These are phyloP conservation scores for Saturnispora sekii DNA, from an alignment of 805 yeast genomes.

Conservation along the genomic window DNA sequence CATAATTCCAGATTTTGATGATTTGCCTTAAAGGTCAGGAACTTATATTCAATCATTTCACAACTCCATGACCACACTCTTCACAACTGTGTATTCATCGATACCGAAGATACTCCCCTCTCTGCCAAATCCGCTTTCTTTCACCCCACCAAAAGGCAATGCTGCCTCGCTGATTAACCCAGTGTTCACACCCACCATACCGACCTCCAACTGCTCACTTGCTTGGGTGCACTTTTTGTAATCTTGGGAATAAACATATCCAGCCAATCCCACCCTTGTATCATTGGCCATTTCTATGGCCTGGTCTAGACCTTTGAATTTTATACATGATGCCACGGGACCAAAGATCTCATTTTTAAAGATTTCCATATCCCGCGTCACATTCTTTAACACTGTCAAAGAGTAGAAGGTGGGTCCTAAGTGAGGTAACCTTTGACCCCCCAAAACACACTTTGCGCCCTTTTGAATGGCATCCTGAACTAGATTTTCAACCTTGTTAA, in stretches of 20 bases:
- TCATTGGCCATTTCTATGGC: slow-evolving; percentile 54
- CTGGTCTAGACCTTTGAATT: slow-evolving; percentile 55
- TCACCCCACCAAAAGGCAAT: slow-evolving; percentile 71
- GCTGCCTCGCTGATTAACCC: slow-evolving; percentile 62
- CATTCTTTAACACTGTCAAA: slow-evolving; percentile 53
- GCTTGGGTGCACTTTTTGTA: slow-evolving; percentile 45
- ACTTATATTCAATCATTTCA: neutral
- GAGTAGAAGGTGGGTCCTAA: slow-evolving; percentile 59
- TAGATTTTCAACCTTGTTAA: slow-evolving; percentile 47
- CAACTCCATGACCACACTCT: slow-evolving; percentile 44
- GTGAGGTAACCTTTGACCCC: slow-evolving; percentile 48
- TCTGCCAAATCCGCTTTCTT: slow-evolving; percentile 71
- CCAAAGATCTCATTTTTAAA: slow-evolving; percentile 67
- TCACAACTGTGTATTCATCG: slow-evolving; percentile 57
- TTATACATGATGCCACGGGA: slow-evolving; percentile 63
- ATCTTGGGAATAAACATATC: slow-evolving; percentile 58
- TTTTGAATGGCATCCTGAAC: slow-evolving; percentile 52
- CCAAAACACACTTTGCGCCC: slow-evolving; percentile 51
- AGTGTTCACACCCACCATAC: slow-evolving; percentile 78
- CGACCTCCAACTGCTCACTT: slow-evolving; percentile 60
- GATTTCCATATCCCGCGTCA: slow-evolving; percentile 46
- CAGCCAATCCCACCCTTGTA: slow-evolving; percentile 67
- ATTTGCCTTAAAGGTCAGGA: neutral
- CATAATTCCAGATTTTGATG: neutral
- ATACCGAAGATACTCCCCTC: slow-evolving; percentile 68